Percentiles rank a stretch among this genome's conserved stretches.
These are phyloP conservation scores for Yamadazyma spencermartinsiae DNA, from an alignment of 1,139 yeast genomes.

Conservation along the genomic window DNA sequence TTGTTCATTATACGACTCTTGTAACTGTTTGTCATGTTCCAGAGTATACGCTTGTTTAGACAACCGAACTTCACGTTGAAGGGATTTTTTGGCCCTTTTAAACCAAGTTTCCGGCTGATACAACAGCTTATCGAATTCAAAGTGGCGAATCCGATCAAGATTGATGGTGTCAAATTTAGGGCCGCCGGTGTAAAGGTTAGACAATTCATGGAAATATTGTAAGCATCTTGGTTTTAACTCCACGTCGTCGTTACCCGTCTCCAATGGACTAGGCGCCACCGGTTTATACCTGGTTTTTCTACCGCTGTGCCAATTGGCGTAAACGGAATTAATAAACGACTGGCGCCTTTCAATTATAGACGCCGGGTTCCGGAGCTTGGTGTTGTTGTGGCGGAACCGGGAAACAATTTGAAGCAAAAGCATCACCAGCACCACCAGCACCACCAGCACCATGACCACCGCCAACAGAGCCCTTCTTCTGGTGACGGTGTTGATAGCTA, in stretches of 20 bases:
- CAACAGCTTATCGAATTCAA: constrained; percentile 21
- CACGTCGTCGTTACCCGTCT: constrained; percentile 1
- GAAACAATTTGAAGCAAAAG: no score
- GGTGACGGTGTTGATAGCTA: background rate
- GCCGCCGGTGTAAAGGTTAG: constrained; percentile 9
- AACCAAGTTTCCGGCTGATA: constrained; percentile 32
- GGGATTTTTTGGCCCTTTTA: constrained; percentile 16
- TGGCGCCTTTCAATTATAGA: constrained; percentile 14
- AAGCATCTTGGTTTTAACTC: background rate
- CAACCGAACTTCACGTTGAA: constrained; percentile 14
- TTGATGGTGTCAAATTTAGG: constrained; percentile 18
- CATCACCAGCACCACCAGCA: background rate
- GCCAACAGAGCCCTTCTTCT: background rate
- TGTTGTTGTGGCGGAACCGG: no score
- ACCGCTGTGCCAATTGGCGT: constrained; percentile 14
- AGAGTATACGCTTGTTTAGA: constrained; percentile 15
- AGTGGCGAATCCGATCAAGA: constrained; percentile 18
- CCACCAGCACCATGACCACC: background rate
- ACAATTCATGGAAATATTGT: constrained; percentile 15
- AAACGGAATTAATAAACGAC: constrained; percentile 16
- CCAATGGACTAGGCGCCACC: no score
- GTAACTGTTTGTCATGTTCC: constrained; percentile 16
- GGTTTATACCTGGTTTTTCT: no score
- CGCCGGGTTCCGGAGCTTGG: background rate
- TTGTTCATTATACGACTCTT: constrained; percentile 13